Percentiles rank a stretch among this genome's conserved stretches.
Conservation (phyloP, 768 basidiomycete species). For the Termitomyces eurrhizus region DNA sequence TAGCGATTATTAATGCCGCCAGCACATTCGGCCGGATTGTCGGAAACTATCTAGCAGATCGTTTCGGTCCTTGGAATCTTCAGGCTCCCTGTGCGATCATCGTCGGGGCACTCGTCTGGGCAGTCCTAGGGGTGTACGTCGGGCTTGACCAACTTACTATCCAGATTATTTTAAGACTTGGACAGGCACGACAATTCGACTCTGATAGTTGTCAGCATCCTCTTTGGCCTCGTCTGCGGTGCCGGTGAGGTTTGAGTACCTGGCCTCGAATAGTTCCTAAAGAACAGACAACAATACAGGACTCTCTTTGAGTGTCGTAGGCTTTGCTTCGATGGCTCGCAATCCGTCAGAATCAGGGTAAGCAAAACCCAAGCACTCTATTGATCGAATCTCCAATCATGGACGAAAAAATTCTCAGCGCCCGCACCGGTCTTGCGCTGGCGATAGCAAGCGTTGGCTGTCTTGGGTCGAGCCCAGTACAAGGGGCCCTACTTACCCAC, state of each 20-base stretch:
- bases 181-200: constrained; percentile 28
- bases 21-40: constrained; percentile 31
- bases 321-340: constrained; percentile 26
- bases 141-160: not conserved
- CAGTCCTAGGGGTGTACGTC: constrained; percentile 29
- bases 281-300: not conserved
- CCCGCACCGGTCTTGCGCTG: constrained; percentile 31
- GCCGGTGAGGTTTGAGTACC: constrained; percentile 29
- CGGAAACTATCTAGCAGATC: constrained; percentile 30
- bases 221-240: constrained; percentile 46
- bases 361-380: not conserved
- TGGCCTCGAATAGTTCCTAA: not conserved
- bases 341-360: constrained; percentile 33
- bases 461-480: constrained; percentile 31
- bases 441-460: constrained; percentile 28
- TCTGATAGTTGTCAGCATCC: constrained; percentile 34
- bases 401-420: constrained; percentile 17
- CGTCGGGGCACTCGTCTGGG: constrained; percentile 26
- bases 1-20: constrained; percentile 32
- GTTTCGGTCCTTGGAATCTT: constrained; percentile 28
- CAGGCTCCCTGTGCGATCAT: not conserved
- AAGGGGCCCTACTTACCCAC: constrained; percentile 29
- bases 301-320: not conserved
- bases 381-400: not conserved
- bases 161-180: not conserved